phyloP scores from a whole-genome alignment of 768 basidiomycete species.

The Kwoniella shandongensis region DNA sequence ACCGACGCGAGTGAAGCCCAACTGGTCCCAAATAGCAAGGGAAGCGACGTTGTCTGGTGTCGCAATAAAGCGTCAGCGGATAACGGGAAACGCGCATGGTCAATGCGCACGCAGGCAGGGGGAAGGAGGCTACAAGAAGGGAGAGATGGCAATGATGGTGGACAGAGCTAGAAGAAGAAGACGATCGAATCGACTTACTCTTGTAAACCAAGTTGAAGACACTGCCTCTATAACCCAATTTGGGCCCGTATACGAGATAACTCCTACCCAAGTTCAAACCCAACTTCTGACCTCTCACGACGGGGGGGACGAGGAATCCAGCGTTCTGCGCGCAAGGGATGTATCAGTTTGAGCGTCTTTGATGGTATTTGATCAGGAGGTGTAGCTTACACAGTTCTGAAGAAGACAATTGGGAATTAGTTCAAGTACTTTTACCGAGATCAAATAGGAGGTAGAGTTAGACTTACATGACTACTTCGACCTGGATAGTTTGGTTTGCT shows the following conservation, averaged over 20 bases:
- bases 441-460: not conserved
- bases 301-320: conserved; percentile 75
- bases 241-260: conserved; percentile 77
- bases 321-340: conserved; percentile 77
- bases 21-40: conserved; percentile 70
- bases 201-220: conserved; percentile 90
- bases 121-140: too few species aligned
- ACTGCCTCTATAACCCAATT: conserved; percentile 57
- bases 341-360: too few species aligned
- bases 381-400: conserved; percentile 41
- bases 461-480: conserved; percentile 79
- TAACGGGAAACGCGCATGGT: too few species aligned
- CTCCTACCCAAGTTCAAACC: conserved; percentile 73
- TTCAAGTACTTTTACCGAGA: not conserved
- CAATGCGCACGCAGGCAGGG: too few species aligned
- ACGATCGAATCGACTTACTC: conserved; percentile 52
- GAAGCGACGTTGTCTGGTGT: conserved; percentile 64
- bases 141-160: too few species aligned
- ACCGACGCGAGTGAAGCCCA: conserved; percentile 77
- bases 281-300: conserved; percentile 65
- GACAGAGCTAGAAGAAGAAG: too few species aligned
- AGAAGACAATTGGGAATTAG: not conserved
- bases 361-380: too few species aligned
- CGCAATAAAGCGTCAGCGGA: not conserved
- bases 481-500: conserved; percentile 73